phyloP scores from a whole-genome alignment of 2,329 filamentous ascomycete species.

The Clonostachys sp. region DNA sequence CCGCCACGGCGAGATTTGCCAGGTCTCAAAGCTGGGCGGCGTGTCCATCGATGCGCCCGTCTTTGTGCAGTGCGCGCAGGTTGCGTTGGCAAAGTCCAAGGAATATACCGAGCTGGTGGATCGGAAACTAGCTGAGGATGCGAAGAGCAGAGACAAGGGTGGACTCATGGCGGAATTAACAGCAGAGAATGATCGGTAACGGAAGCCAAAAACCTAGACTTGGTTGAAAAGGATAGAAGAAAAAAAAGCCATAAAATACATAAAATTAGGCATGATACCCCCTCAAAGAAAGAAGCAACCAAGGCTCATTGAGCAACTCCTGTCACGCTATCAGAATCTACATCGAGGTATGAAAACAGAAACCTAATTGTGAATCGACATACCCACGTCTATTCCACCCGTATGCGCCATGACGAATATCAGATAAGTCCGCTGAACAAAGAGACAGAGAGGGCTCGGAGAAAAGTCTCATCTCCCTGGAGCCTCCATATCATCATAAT shows the following conservation, averaged over 20 bases:
- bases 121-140: conserved; percentile 69
- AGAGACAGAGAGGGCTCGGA: no score
- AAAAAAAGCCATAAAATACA: neutral
- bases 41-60: conserved; percentile 73
- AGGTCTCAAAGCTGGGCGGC: conserved; percentile 87
- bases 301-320: no score
- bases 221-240: conserved; percentile 7
- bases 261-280: conserved; percentile 9
- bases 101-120: conserved; percentile 73
- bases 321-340: no score
- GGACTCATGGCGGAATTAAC: conserved; percentile 73
- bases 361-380: no score
- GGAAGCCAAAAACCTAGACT: neutral
- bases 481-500: no score
- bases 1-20: conserved; percentile 83
- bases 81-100: conserved; percentile 75
- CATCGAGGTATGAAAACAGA: no score
- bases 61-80: conserved; percentile 70
- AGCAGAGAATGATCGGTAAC: conserved; percentile 73
- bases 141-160: conserved; percentile 71
- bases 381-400: no score
- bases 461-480: no score
- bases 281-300: conserved; percentile 1
- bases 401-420: no score
- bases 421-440: no score